Evolutionary conservation across 1,284 basidiomycete genomes (phyloP).

Genomic region (Chondrostereum purpureum): DNA sequence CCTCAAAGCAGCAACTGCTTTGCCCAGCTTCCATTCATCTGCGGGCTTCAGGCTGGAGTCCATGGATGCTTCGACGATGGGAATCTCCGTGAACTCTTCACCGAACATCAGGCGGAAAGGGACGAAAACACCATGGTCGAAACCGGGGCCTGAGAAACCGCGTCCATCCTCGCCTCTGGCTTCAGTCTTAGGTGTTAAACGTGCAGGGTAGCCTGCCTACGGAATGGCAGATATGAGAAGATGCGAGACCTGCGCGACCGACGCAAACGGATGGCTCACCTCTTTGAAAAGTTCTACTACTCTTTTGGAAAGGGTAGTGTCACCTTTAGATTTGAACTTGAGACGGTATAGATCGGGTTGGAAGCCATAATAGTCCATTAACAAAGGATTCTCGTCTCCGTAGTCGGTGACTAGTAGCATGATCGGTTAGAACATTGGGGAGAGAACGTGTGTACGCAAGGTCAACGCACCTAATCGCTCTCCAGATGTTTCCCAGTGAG

Average conservation of each 20-base stretch:
- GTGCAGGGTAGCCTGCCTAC: constrained; percentile 52
- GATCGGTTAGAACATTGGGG: constrained; percentile 5
- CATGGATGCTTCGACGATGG: constrained; percentile 67
- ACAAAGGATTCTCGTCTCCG: constrained; percentile 62
- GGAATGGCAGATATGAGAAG: constrained; percentile 1
- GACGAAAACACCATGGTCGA: constrained; percentile 71
- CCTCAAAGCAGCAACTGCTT: constrained; percentile 55
- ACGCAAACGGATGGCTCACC: too few species aligned
- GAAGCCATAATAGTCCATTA: constrained; percentile 73
- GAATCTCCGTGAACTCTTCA: constrained; percentile 48
- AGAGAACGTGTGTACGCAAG: neutral
- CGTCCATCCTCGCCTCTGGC: constrained; percentile 61
- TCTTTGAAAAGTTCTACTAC: constrained; percentile 56
- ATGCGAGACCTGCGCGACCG: neutral
- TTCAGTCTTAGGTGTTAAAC: constrained; percentile 44
- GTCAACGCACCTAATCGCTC: constrained; percentile 43
- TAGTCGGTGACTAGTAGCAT: constrained; percentile 59
- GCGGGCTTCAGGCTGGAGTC: constrained; percentile 54
- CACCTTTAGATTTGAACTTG: constrained; percentile 62
- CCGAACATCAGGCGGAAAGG: constrained; percentile 77
- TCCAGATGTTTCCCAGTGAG: constrained; percentile 66
- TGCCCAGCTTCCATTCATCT: constrained; percentile 60
- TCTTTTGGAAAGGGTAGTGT: constrained; percentile 45
- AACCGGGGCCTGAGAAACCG: constrained; percentile 54
- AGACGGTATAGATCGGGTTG: constrained; percentile 49